These are phyloP conservation scores for Knoxia roxburghii DNA, from an alignment of 257 asterid species.

Conservation along the genomic window DNA sequence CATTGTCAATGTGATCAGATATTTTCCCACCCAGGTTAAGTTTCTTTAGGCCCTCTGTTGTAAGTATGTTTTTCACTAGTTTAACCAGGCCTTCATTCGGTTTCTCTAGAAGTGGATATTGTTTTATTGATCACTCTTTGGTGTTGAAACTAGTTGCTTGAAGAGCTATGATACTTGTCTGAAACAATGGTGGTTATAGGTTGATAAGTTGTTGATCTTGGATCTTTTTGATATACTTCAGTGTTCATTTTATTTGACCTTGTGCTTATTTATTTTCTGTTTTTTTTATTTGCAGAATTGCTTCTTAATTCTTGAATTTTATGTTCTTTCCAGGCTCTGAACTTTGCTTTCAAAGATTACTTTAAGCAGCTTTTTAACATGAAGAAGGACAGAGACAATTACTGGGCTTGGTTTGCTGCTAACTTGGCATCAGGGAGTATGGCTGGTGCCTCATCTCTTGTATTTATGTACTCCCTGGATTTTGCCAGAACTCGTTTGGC, in stretches of 20 bases:
- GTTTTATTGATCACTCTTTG: neutral
- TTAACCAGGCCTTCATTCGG: neutral
- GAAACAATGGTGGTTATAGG: neutral
- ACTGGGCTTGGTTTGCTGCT: slow-evolving; percentile 81
- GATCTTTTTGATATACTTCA: neutral
- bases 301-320: slow-evolving; percentile 9
- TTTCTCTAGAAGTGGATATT: neutral
- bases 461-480: slow-evolving; percentile 65
- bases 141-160: neutral
- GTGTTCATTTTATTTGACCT: neutral
- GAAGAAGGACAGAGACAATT: slow-evolving; percentile 63
- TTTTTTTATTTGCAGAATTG: neutral
- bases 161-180: neutral
- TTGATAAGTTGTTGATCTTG: neutral
- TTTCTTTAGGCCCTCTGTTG: neutral
- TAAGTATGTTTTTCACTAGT: neutral
- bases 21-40: slow-evolving; percentile 77
- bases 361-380: slow-evolving; percentile 64
- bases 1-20: slow-evolving; percentile 64
- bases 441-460: slow-evolving; percentile 68
- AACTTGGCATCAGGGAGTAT: slow-evolving; percentile 74
- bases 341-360: slow-evolving; percentile 78
- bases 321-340: slow-evolving; percentile 51
- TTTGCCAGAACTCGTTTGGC: slow-evolving; percentile 74
- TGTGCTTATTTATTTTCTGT: neutral